phyloP scores from a whole-genome alignment of 179 eudicot species.

The Gypsophila paniculata region DNA sequence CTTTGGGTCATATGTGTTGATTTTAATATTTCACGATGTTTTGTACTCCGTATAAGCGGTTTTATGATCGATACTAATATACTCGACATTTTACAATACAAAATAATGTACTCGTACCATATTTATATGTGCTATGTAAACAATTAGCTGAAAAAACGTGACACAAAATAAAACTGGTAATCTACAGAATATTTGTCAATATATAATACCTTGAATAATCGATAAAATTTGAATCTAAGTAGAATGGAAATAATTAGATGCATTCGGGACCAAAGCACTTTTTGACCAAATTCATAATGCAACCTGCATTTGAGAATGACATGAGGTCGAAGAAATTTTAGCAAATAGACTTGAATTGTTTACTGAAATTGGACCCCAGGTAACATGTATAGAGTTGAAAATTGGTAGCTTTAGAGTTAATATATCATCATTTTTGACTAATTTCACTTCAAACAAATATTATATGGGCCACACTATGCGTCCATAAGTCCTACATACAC shows the following conservation, averaged over 20 bases:
- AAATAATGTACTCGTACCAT: too few relatives aligned
- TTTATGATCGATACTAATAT: too few relatives aligned
- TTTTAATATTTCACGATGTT: too few relatives aligned
- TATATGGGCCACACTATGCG: constrained; percentile 20
- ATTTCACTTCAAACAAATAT: neutral
- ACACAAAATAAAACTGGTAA: too few relatives aligned
- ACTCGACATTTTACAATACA: too few relatives aligned
- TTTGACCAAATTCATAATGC: neutral
- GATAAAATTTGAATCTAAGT: too few relatives aligned
- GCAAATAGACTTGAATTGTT: neutral
- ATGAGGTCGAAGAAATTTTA: neutral
- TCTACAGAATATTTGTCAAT: too few relatives aligned
- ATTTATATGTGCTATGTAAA: too few relatives aligned
- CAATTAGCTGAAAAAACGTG: too few relatives aligned
- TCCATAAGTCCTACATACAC: constrained; percentile 23
- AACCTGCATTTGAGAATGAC: constrained; percentile 11
- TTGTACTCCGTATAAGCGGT: too few relatives aligned
- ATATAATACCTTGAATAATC: too few relatives aligned
- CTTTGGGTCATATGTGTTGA: too few relatives aligned
- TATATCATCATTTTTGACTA: constrained; percentile 18
- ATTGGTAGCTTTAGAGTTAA: constrained; percentile 15
- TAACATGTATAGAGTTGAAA: constrained; percentile 19
- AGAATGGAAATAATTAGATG: neutral
- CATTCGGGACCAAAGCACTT: neutral
- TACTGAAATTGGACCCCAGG: neutral